phyloP scores from a whole-genome alignment of 1,284 basidiomycete genomes.

The Malassezia sp. region DNA sequence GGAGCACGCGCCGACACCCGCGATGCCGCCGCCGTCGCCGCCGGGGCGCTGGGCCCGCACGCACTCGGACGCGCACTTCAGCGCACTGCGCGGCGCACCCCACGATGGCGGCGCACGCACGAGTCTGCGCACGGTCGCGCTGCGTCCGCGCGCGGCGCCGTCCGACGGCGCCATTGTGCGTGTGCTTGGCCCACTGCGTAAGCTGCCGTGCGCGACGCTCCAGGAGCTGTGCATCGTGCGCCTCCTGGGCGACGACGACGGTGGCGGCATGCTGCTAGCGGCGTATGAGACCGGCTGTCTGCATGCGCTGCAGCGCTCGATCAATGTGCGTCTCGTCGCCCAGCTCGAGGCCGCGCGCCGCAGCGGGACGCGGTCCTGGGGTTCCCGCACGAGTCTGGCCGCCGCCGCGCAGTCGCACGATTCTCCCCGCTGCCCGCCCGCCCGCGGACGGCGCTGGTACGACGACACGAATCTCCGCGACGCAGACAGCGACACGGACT shows the following conservation, averaged over 20 bases:
- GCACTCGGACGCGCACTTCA: constrained; percentile 16
- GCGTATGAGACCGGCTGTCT: constrained; percentile 37
- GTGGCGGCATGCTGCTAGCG: constrained; percentile 22
- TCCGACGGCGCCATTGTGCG: constrained; percentile 5
- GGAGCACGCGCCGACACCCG: too few species aligned
- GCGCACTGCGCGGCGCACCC: neutral
- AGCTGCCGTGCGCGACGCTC: constrained; percentile 19
- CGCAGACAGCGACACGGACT: neutral
- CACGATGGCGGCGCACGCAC: neutral
- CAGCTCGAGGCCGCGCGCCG: constrained; percentile 35
- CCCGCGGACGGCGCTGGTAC: constrained; percentile 11
- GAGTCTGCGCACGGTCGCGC: neutral
- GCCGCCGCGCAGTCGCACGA: neutral
- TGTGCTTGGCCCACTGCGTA: constrained; percentile 20
- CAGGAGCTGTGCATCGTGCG: constrained; percentile 32
- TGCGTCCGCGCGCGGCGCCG: constrained; percentile 17
- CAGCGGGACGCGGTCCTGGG: constrained; percentile 32
- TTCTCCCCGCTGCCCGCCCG: too few species aligned
- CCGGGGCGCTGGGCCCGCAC: constrained; percentile 12
- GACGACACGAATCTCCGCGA: neutral
- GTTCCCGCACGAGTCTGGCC: constrained; percentile 19
- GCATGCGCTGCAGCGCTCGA: constrained; percentile 19
- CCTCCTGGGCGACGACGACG: constrained; percentile 25
- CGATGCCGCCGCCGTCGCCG: neutral
- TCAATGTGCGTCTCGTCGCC: constrained; percentile 22